Percentiles rank a stretch among this genome's conserved stretches.
These are phyloP conservation scores for Fraxinus cuspidata DNA, from an alignment of 257 asterid genomes.

Conservation along the genomic window DNA sequence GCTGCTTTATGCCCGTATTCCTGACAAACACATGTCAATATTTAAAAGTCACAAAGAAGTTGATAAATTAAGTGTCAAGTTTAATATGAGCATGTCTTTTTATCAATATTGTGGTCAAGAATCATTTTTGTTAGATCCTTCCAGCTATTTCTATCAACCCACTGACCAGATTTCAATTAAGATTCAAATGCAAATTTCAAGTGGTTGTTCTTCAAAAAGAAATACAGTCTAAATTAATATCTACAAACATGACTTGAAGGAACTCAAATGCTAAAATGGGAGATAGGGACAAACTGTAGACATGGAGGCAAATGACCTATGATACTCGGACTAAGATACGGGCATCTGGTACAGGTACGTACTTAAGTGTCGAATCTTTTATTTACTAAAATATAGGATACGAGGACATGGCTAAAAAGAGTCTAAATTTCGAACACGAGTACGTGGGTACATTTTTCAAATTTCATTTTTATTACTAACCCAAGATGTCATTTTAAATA, in stretches of 20 bases:
- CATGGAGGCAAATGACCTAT: constrained; percentile 11
- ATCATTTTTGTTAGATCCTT: background rate
- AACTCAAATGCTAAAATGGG: constrained; percentile 5
- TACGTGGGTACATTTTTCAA: no score
- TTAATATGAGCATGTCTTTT: background rate
- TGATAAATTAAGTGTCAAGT: background rate
- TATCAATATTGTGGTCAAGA: background rate
- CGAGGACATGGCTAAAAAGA: no score
- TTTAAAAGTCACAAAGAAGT: constrained; percentile 28
- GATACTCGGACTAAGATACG: no score
- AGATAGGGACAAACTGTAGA: background rate
- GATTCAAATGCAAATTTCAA: background rate
- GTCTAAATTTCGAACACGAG: no score
- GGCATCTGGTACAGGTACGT: no score
- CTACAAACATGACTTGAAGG: background rate
- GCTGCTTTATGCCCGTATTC: constrained; percentile 83
- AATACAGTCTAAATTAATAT: constrained; percentile 1
- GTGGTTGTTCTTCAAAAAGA: background rate
- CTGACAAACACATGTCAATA: constrained; percentile 45
- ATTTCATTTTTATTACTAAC: no score
- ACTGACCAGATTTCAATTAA: constrained; percentile 6
- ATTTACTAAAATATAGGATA: no score
- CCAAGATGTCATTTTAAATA: no score
- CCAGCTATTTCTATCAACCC: background rate
- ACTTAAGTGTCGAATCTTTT: no score